These are phyloP conservation scores for Lepidium campestre DNA, from an alignment of 441 rosid species.

Conservation along the genomic window DNA sequence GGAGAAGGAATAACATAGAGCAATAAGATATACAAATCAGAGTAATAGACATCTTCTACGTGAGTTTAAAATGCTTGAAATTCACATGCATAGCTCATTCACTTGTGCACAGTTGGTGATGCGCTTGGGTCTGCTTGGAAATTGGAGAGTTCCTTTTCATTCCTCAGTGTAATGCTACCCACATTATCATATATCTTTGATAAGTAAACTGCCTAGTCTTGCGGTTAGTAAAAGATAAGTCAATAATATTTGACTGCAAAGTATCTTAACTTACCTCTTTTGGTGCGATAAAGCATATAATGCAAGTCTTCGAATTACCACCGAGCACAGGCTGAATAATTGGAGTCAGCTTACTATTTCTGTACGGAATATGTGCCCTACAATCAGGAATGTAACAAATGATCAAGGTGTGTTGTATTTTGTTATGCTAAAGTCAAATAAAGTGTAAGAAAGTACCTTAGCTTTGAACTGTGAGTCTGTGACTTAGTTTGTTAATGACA, in stretches of 20 bases:
- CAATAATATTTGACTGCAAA: background rate
- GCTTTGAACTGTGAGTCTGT: conserved; percentile 71
- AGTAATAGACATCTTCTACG: background rate
- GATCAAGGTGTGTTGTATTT: background rate
- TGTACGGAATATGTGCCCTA: conserved; percentile 93
- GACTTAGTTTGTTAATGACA: conserved; percentile 89
- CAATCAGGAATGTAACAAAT: conserved; percentile 11
- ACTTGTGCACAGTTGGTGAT: conserved; percentile 92
- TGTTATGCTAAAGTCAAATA: background rate
- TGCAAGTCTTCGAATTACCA: conserved; percentile 93
- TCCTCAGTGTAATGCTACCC: conserved; percentile 83
- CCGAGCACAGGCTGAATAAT: conserved; percentile 97
- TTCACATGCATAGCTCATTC: conserved; percentile 58
- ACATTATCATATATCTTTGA: background rate
- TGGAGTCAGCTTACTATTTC: conserved; percentile 95
- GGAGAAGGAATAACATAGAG: background rate
- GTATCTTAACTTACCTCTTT: conserved; percentile 58
- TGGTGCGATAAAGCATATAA: conserved; percentile 90
- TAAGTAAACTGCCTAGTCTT: conserved; percentile 5
- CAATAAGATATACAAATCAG: background rate
- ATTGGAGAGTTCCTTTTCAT: conserved; percentile 87
- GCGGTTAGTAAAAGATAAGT: background rate
- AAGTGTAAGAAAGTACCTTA: conserved; percentile 45
- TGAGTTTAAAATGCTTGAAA: background rate
- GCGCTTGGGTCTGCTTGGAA: conserved; percentile 94